Evolutionary conservation across 225 moss, liverwort and hornwort species (phyloP).

Genomic region (Marchantia paleacea): DNA sequence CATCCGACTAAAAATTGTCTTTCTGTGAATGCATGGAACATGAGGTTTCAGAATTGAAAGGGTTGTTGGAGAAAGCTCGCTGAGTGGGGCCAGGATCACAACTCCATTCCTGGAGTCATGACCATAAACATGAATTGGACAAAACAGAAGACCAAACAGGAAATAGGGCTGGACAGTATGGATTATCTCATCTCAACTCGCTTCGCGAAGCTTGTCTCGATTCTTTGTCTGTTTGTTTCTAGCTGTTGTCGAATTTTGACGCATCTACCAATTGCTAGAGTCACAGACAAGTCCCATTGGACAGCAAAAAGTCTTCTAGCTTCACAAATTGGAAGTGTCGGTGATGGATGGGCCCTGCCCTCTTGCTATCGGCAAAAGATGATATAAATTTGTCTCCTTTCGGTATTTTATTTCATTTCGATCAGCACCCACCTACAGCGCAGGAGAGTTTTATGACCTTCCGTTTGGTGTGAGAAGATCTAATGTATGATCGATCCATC

Average conservation of each 20-base stretch:
- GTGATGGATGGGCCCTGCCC: constrained; percentile 7
- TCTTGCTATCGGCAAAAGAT: not conserved
- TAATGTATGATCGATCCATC: not conserved
- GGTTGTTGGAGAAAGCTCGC: not conserved
- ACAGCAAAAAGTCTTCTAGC: not conserved
- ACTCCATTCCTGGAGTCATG: not conserved
- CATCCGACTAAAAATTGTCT: too few species aligned
- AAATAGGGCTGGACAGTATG: not conserved
- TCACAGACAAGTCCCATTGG: not conserved
- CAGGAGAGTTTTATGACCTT: not conserved
- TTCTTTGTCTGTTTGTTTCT: not conserved
- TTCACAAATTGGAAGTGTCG: constrained; percentile 1
- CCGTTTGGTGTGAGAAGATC: not conserved
- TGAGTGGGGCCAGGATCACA: not conserved
- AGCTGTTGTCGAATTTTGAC: not conserved
- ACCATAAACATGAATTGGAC: not conserved
- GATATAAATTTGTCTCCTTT: not conserved
- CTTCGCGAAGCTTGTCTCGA: not conserved
- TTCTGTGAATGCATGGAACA: not conserved
- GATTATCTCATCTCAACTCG: not conserved
- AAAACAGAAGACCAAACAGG: not conserved
- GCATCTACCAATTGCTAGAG: not conserved
- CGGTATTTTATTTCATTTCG: not conserved
- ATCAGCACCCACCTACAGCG: not conserved
- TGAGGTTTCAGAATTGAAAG: not conserved